Evolutionary conservation across 2,329 filamentous ascomycete species (phyloP).

Genomic region (Corinectria fuckeliana): DNA sequence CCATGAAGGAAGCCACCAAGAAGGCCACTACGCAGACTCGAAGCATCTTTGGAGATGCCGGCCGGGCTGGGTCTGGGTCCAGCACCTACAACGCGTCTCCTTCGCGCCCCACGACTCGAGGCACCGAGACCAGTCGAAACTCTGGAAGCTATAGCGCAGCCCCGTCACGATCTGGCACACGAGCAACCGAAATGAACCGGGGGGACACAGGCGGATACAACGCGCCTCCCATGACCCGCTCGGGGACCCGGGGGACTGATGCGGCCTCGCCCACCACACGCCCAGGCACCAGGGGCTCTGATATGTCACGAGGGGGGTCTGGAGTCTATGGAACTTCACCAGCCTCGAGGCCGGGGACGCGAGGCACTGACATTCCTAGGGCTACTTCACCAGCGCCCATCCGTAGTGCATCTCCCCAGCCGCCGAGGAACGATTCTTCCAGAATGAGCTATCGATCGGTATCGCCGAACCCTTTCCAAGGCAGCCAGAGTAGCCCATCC

Average conservation of each 20-base stretch:
- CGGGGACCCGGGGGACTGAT: conserved; percentile 33
- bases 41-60: conserved; percentile 70
- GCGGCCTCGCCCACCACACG: conserved; percentile 52
- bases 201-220: conserved; percentile 16
- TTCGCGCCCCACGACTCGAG: conserved; percentile 30
- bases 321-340: conserved; percentile 43
- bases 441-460: conserved; percentile 53
- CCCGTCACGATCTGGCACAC: conserved; percentile 32
- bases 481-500: conserved; percentile 45
- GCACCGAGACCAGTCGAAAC: conserved; percentile 19
- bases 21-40: conserved; percentile 85
- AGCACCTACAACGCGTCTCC: conserved; percentile 38
- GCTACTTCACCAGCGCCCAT: conserved; percentile 73
- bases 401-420: conserved; percentile 68
- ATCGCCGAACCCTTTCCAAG: conserved; percentile 70
- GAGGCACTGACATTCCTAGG: conserved; percentile 64
- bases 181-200: conserved; percentile 30
- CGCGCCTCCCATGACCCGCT: conserved; percentile 29
- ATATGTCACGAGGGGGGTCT: conserved; percentile 38
- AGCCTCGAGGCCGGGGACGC: conserved; percentile 63
- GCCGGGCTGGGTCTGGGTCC: conserved; percentile 41
- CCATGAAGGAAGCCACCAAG: conserved; percentile 95
- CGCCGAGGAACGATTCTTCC: conserved; percentile 55
- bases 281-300: conserved; percentile 44
- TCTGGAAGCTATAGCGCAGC: conserved; percentile 28